Conservation (phyloP, 179 eudicot species). For the Spergularia azorica region DNA sequence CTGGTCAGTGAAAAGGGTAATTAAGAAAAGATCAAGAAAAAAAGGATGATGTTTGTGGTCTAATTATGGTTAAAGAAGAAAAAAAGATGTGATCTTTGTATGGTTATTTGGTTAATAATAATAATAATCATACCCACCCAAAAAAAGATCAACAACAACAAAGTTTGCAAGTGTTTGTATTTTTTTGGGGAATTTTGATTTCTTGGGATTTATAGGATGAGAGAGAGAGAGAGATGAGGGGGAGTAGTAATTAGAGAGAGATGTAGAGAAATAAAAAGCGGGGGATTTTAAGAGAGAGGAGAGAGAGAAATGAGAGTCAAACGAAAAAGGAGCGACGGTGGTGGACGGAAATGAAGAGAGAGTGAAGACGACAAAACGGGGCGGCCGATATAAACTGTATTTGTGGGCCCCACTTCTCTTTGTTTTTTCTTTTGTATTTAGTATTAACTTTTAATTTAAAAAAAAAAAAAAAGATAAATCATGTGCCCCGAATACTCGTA, state of each 20-base stretch:
- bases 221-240: neutral
- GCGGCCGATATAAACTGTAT: conserved; percentile 61
- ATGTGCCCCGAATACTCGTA: too few relatives aligned
- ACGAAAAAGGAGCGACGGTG: conserved; percentile 49
- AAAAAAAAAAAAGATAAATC: too few relatives aligned
- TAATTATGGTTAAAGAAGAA: neutral
- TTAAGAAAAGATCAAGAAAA: neutral
- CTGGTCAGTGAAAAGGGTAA: neutral
- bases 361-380: conserved; percentile 60
- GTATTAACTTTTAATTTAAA: too few relatives aligned
- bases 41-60: conserved; percentile 9
- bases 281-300: conserved; percentile 16
- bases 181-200: conserved; percentile 12
- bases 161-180: neutral
- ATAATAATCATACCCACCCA: neutral
- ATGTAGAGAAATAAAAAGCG: conserved; percentile 19
- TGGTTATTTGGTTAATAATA: neutral
- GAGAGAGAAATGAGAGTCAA: conserved; percentile 51
- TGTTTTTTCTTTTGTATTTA: neutral
- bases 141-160: neutral
- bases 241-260: neutral
- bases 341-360: conserved; percentile 39
- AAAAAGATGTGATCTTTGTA: neutral
- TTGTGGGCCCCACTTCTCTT: conserved; percentile 22
- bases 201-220: conserved; percentile 4